These are phyloP conservation scores for Trichoderma sp. DNA, from an alignment of 2,329 filamentous ascomycete genomes.

Conservation along the genomic window DNA sequence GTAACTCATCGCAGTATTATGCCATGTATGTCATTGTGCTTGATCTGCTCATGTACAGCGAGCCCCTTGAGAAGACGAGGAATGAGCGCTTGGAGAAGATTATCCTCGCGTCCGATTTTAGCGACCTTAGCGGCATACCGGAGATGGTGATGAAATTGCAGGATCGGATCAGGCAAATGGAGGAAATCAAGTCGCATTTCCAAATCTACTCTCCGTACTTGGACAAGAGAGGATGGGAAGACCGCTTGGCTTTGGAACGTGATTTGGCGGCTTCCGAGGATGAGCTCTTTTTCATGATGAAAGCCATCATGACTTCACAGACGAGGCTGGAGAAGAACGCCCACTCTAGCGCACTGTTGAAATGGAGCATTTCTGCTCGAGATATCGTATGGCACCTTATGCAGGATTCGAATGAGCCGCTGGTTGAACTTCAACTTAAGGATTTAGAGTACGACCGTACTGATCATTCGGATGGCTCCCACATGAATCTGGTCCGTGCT, in stretches of 20 bases:
- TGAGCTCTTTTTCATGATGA: constrained; percentile 99
- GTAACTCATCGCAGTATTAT: constrained; percentile 96
- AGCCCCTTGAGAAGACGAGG: constrained; percentile 95
- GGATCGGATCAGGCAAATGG: constrained; percentile 86
- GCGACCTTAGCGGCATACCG: constrained; percentile 88
- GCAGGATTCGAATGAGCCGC: constrained; percentile 78
- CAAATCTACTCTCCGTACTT: constrained; percentile 86
- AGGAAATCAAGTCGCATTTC: constrained; percentile 96
- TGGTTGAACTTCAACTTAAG: constrained; percentile 90
- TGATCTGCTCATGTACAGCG: constrained; percentile 92
- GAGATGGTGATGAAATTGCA: constrained; percentile 91
- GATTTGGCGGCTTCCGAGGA: constrained; percentile 90
- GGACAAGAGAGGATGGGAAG: constrained; percentile 88
- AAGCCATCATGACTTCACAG: constrained; percentile 96
- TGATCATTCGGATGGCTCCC: constrained; percentile 95
- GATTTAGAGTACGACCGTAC: constrained; percentile 92
- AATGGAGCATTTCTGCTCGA: constrained; percentile 90
- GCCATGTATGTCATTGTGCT: constrained; percentile 97
- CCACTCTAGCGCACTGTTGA: constrained; percentile 75
- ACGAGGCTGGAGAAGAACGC: constrained; percentile 73
- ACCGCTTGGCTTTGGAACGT: constrained; percentile 82
- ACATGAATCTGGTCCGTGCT: constrained; percentile 88
- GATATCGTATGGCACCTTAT: constrained; percentile 98
- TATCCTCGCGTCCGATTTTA: constrained; percentile 98
- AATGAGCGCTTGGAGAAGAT: constrained; percentile 96